phyloP scores from a whole-genome alignment of 192 early-diverging fungal species.

The Backusella sp. region DNA sequence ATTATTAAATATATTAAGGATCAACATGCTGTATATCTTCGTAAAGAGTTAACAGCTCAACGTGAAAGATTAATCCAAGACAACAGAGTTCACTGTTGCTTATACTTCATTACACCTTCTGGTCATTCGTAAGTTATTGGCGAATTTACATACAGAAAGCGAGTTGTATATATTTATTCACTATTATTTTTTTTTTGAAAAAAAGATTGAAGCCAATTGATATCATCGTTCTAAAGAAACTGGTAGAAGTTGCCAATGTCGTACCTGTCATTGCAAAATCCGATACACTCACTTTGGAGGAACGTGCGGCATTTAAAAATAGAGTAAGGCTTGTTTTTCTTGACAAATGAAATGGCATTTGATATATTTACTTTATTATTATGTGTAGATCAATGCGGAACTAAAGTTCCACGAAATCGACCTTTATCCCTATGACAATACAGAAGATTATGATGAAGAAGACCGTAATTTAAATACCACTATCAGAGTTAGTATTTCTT shows the following conservation, averaged over 20 bases:
- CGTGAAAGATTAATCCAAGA: conserved; percentile 92
- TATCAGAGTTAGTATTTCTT: conserved; percentile 54
- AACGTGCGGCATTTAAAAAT: conserved; percentile 79
- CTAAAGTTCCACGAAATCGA: conserved; percentile 92
- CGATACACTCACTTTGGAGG: conserved; percentile 83
- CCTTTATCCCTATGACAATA: conserved; percentile 85
- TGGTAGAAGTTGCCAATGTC: conserved; percentile 83
- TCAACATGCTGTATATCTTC: conserved; percentile 93
- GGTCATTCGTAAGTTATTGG: conserved; percentile 77
- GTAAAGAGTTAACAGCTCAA: conserved; percentile 86
- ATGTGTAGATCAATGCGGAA: conserved; percentile 74
- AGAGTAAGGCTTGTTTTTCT: conserved; percentile 44
- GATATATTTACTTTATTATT: background rate
- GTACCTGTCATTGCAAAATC: conserved; percentile 91
- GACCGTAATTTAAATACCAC: conserved; percentile 68
- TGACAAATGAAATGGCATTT: background rate
- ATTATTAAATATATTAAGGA: conserved; percentile 99
- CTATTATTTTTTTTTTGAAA: background rate
- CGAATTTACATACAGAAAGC: background rate
- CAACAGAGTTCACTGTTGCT: conserved; percentile 91
- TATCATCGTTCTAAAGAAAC: conserved; percentile 80
- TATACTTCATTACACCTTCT: conserved; percentile 96
- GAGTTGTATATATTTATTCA: background rate
- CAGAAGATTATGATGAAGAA: conserved; percentile 78
- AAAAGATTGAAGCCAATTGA: conserved; percentile 83